A percentile compares a stretch with the other conserved stretches of the same genome.
phyloP scores from a whole-genome alignment of 1,284 basidiomycete species.

The Moesziomyces sp. region DNA sequence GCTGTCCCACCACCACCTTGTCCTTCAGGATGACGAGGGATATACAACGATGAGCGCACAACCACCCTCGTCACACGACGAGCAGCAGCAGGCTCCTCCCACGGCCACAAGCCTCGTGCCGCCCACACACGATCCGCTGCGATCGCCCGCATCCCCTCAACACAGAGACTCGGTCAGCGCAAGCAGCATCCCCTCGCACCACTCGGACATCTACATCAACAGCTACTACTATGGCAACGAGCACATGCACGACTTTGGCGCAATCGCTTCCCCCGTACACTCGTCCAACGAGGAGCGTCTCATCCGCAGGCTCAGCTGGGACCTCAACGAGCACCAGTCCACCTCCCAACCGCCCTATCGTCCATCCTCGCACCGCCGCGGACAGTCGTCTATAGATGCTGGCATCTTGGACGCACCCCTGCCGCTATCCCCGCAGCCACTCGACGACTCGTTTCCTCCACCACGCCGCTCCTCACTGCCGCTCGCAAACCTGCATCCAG shows the following conservation, averaged over 20 bases:
- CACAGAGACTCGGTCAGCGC: constrained; percentile 30
- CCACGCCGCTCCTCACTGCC: constrained; percentile 30
- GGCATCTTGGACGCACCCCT: constrained; percentile 40
- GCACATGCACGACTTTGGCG: constrained; percentile 42
- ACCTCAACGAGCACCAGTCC: constrained; percentile 1
- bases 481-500: background rate
- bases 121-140: constrained; percentile 16
- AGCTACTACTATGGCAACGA: constrained; percentile 54
- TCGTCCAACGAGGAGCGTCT: constrained; percentile 36
- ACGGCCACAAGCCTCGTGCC: background rate
- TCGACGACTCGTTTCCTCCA: constrained; percentile 1
- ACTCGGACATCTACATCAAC: constrained; percentile 51
- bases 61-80: no score
- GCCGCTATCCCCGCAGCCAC: constrained; percentile 13
- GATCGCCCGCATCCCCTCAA: constrained; percentile 23
- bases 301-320: constrained; percentile 43
- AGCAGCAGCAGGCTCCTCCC: no score
- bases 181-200: constrained; percentile 46
- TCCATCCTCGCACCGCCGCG: constrained; percentile 21
- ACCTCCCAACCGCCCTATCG: background rate
- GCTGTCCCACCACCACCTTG: no score
- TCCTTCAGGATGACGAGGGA: no score
- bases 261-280: constrained; percentile 19
- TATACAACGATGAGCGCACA: no score
- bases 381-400: constrained; percentile 33